Evolutionary conservation across 2,329 filamentous ascomycete genomes (phyloP).

Genomic region (Aotearoamyces nothofagi): DNA sequence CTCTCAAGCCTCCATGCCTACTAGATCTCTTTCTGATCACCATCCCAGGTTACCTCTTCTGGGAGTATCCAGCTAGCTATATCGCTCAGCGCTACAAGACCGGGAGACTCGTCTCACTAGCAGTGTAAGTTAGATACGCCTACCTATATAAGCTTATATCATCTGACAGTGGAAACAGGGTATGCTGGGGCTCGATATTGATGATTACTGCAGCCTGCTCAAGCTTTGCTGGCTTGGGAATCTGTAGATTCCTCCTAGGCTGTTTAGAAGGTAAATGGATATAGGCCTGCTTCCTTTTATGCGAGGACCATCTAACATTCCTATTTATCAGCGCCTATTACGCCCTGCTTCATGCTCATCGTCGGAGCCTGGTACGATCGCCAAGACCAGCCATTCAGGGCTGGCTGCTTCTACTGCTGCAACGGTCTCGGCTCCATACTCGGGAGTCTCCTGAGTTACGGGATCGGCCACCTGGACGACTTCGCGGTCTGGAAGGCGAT

Average conservation of each 20-base stretch:
- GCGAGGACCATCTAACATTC: neutral
- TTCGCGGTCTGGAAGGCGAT: conserved; percentile 25
- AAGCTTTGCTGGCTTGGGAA: conserved; percentile 42
- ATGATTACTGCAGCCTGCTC: conserved; percentile 43
- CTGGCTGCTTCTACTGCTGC: conserved; percentile 50
- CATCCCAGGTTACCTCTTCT: conserved; percentile 18
- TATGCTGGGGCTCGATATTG: conserved; percentile 42
- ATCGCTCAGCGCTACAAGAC: no score
- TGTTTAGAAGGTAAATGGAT: conserved; percentile 49
- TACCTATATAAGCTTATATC: no score
- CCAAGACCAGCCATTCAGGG: conserved; percentile 44
- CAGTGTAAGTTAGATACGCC: no score
- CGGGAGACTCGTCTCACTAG: no score
- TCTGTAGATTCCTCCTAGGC: conserved; percentile 49
- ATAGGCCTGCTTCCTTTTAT: conserved; percentile 29
- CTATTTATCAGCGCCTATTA: conserved; percentile 50
- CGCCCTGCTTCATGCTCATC: conserved; percentile 50
- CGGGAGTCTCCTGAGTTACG: conserved; percentile 44
- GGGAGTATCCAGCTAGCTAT: conserved; percentile 1
- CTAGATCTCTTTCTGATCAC: no score
- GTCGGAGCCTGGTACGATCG: conserved; percentile 58
- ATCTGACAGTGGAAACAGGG: conserved; percentile 42
- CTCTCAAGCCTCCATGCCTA: no score
- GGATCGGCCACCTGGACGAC: conserved; percentile 11
- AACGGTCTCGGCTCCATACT: conserved; percentile 40